Evolutionary conservation across 78 protist genomes (phyloP).

Genomic region (Tieghemostelium lacteum): DNA sequence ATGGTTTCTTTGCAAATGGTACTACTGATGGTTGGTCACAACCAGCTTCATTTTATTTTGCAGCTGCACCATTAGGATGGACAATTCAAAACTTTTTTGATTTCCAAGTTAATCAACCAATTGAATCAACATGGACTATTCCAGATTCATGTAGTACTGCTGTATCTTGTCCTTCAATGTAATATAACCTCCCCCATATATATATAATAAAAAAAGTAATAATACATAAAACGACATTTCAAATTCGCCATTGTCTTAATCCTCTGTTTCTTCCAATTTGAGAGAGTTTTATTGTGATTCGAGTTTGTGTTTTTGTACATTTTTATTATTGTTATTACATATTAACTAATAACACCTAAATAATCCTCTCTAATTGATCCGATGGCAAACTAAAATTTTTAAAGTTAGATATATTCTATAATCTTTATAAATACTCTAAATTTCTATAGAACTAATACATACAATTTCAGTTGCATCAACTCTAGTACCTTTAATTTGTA

Average conservation of each 20-base stretch:
- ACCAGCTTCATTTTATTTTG: conserved; percentile 15
- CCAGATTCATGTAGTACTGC: too few species aligned
- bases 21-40: not conserved
- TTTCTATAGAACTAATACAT: conserved; percentile 2
- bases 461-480: conserved; percentile 79
- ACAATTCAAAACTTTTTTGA: conserved; percentile 26
- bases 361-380: conserved; percentile 82
- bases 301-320: too few species aligned
- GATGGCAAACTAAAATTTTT: conserved; percentile 67
- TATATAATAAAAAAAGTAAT: not conserved
- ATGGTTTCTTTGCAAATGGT: conserved; percentile 21
- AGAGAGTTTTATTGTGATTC: not conserved
- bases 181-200: too few species aligned
- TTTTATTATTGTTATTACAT: not conserved
- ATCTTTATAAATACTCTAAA: not conserved
- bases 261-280: too few species aligned
- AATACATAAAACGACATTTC: too few species aligned
- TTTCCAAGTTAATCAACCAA: too few species aligned
- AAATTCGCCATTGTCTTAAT: not conserved
- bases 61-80: conserved; percentile 1
- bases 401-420: not conserved
- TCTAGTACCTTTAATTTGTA: conserved; percentile 75
- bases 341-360: conserved; percentile 76
- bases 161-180: too few species aligned
- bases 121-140: too few species aligned